Evolutionary conservation across 768 basidiomycete genomes (phyloP), one percentile per base, ranked within the genome.

Genomic region (Lyophyllum shimeji): DNA sequence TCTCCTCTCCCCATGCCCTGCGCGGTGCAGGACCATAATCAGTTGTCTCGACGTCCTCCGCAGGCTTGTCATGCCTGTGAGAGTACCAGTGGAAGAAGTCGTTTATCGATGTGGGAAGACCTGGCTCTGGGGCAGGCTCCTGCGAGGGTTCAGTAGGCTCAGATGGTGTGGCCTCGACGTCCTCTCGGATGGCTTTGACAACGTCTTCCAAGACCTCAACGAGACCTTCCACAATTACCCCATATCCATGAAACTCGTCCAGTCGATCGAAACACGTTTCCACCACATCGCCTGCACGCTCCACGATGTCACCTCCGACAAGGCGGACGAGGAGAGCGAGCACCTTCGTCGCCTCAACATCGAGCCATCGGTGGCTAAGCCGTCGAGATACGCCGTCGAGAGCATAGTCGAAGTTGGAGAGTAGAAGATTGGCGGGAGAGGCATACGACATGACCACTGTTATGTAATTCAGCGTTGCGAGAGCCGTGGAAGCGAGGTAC

Each of bases 251-350:
- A 67, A 84, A 98, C 60, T 97, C 94, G 64, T 98, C 97, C 18
- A 98, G 76, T 25, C 95, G 85, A 70, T 98, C 96, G 62, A 98
- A 98, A 58, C 96, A 95, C 69, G 97, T 95, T 69, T 97, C 96
- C 9, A 98, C 94, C 9, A 98, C 86, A 68, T 98, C 97, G 13
- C 89, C 86, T 7, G 97, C 95, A 62, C 86, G 86, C 45, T 90
- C 86, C 0, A 98, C 92, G 29, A 98, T 85, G 52, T 90, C 89
- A 25, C 78, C 78, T 0, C 97, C 96, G 7, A 96, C 91, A 12
- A 98, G 78, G 8, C 89, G 86, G 54, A 98, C 82, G 67, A 98
- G 85, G 24, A 95, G 74, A 13, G 85, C 82, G 20, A 99, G 77
- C 6, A 98, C 95, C 59, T 91, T 88, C 8, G 95, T 90, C 0